Percentiles rank a stretch among this genome's conserved stretches.
Evolutionary conservation across 2,329 filamentous ascomycete genomes (phyloP).

Genomic region (Onygenales sp.): DNA sequence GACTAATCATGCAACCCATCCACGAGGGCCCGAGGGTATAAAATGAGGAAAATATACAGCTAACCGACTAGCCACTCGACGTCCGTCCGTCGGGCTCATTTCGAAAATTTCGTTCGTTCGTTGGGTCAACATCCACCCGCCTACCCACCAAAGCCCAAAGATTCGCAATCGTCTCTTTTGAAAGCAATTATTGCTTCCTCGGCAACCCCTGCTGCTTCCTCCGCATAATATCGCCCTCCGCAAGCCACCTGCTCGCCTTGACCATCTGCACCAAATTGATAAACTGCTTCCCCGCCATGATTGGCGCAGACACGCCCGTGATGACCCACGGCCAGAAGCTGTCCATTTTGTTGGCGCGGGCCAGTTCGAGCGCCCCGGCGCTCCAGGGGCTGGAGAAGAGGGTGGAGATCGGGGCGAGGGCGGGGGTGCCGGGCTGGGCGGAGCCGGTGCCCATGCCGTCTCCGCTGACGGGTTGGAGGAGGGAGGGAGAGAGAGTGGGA

Average conservation of each 20-base stretch:
- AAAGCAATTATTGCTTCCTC: too few species aligned
- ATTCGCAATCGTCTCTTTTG: too few species aligned
- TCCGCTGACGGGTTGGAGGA: conserved; percentile 55
- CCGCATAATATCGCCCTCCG: conserved; percentile 65
- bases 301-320: conserved; percentile 66
- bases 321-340: conserved; percentile 70
- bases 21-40: too few species aligned
- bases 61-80: too few species aligned
- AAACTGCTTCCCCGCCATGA: conserved; percentile 86
- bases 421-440: conserved; percentile 56
- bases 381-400: conserved; percentile 86
- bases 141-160: too few species aligned
- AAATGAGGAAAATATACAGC: too few species aligned
- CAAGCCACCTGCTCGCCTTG: conserved; percentile 85
- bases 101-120: too few species aligned
- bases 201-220: background rate
- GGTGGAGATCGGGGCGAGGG: conserved; percentile 57
- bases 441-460: conserved; percentile 33
- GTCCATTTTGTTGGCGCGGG: conserved; percentile 87
- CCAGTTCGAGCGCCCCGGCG: conserved; percentile 83
- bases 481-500: conserved; percentile 75
- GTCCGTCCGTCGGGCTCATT: too few species aligned
- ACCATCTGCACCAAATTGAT: conserved; percentile 92
- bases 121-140: too few species aligned
- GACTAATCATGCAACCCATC: too few species aligned